A percentile compares a stretch with the other conserved stretches of the same genome.
Conservation (phyloP, 192 early-diverging fungal genomes). For the Backusella psychrophila region DNA sequence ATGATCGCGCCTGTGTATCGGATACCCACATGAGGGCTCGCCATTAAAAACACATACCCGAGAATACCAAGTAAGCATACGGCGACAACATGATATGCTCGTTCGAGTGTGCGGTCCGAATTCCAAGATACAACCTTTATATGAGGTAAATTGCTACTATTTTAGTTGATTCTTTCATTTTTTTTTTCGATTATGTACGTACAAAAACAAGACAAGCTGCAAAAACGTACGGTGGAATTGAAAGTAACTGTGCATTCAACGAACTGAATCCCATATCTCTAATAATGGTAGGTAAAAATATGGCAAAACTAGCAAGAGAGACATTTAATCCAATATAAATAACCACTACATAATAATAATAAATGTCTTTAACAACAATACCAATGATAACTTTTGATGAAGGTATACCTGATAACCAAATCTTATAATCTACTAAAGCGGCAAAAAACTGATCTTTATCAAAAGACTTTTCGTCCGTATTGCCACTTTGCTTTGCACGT, state of each 20-base stretch:
- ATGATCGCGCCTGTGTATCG: slow-evolving; percentile 18
- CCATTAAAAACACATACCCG: slow-evolving; percentile 48
- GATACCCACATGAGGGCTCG: slow-evolving; percentile 25
- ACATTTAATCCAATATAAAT: slow-evolving; percentile 46
- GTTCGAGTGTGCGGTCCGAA: slow-evolving; percentile 49
- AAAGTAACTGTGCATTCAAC: slow-evolving; percentile 19
- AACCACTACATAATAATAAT: slow-evolving; percentile 11
- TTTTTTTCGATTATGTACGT: not conserved
- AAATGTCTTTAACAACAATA: not conserved
- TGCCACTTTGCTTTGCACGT: slow-evolving; percentile 24
- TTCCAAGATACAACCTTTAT: slow-evolving; percentile 36
- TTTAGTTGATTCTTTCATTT: not conserved
- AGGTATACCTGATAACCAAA: slow-evolving; percentile 28
- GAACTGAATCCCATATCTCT: slow-evolving; percentile 35
- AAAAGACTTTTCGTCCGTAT: slow-evolving; percentile 14
- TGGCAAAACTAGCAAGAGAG: slow-evolving; percentile 47
- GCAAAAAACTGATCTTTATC: slow-evolving; percentile 35
- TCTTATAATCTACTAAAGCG: slow-evolving; percentile 36
- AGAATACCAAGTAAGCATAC: slow-evolving; percentile 26
- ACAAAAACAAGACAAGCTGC: slow-evolving; percentile 40
- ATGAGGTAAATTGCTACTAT: not conserved
- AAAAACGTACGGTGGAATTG: slow-evolving; percentile 16
- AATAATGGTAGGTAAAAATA: slow-evolving; percentile 50
- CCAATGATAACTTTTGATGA: too few species aligned
- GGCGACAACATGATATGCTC: slow-evolving; percentile 38